phyloP scores from a whole-genome alignment of 768 basidiomycete genomes.

The Stropharia rugosoannulata region DNA sequence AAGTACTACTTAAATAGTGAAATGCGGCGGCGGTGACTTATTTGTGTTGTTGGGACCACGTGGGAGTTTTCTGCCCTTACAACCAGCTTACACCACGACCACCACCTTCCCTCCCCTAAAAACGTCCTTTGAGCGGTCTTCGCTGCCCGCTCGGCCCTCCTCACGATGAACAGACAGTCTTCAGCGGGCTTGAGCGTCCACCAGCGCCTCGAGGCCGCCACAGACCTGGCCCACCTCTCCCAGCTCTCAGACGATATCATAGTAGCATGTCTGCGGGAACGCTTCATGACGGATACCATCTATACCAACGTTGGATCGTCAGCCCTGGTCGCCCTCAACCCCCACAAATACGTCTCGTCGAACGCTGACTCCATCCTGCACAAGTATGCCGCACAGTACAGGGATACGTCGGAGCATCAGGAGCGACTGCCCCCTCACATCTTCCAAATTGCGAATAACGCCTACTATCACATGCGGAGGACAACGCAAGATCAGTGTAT shows the following conservation, averaged over 20 bases:
- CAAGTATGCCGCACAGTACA: conserved; percentile 85
- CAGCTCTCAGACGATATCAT: conserved; percentile 80
- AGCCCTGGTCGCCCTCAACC: conserved; percentile 84
- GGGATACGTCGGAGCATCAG: conserved; percentile 67
- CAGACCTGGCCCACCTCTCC: conserved; percentile 67
- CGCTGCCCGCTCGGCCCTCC: conserved; percentile 19
- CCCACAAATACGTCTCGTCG: conserved; percentile 83
- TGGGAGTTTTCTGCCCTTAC: conserved; percentile 14
- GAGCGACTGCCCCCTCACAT: conserved; percentile 77
- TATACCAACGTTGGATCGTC: conserved; percentile 76
- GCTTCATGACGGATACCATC: conserved; percentile 81
- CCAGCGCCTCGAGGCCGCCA: conserved; percentile 70
- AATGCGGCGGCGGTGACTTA: no score
- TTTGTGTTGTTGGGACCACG: conserved; percentile 4
- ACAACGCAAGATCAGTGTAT: conserved; percentile 93
- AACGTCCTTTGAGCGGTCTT: conserved; percentile 19
- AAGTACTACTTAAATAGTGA: no score
- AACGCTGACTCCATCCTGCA: conserved; percentile 84
- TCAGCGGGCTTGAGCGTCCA: conserved; percentile 44
- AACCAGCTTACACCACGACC: conserved; percentile 15
- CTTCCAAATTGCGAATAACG: conserved; percentile 87
- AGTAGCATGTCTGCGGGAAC: conserved; percentile 81
- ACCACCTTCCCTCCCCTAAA: conserved; percentile 11
- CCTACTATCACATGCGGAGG: conserved; percentile 94
- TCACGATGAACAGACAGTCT: conserved; percentile 33